Base-by-base conservation (phyloP, 495 filamentous ascomycete species). In the Podospora pseudopauciseta region DNA sequence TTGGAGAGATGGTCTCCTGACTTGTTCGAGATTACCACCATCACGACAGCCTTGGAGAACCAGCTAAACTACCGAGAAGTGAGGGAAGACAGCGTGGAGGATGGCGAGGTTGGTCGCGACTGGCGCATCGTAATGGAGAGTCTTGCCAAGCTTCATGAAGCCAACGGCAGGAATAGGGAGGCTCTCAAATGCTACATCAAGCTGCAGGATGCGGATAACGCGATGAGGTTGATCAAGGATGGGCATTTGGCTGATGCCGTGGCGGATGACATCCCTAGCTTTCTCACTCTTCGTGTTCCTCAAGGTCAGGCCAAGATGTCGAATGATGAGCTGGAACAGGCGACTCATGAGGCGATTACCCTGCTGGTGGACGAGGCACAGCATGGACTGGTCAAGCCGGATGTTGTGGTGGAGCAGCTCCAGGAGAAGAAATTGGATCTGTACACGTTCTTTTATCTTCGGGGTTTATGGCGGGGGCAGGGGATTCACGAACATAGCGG, bases 371-470 rank as follows among this genome's bases (percentile, higher is more conserved):
- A 92, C 32, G 95, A 97, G 78, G 93, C 93, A 9, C 88, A 91
- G 64, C 91, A 93, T 60, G 95, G 95, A 1, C 89, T 94, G 56
- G 91, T 99, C 18, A 88, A 83, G 13, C 91, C 94, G 0, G 84
- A 89, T 2, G 83, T 86, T 0, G 93, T 98, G 5, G 89, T 98
- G 44, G 70, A 79, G 2, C 94, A 98, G 70, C 84, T 99, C 2
- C 78, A 84, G 66, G 71, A 77, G 66, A 84, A 81, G 65, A 74
- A 84, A 28, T 73, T 85, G 63, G 79, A 80, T 68, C 77, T 92
- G n/a, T 97, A 95, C 75, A 86, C 96, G 6, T 99, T 91, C 79
- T 94, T 98, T 80, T 97, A 97, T 74, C 83, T 97, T 11, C 88
- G 92, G 16, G 87, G 90, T 1, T 82, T 99, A 16, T 98, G 94